Evolutionary conservation across 225 moss, liverwort and hornwort genomes (phyloP).

Genomic region (Bryoerythrophyllum caledonicum): DNA sequence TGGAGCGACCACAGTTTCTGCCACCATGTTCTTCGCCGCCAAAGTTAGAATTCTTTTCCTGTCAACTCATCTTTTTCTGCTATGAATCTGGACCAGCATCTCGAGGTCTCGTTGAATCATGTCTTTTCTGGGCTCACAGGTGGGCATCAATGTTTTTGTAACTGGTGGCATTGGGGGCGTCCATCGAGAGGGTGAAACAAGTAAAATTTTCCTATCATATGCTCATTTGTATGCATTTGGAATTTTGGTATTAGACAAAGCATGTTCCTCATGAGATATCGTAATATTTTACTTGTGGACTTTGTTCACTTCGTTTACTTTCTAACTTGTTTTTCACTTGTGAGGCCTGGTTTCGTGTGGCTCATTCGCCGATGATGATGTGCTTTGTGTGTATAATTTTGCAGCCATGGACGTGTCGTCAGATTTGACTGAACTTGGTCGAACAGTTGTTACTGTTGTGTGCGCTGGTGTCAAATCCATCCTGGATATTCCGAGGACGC

Average conservation of each 20-base stretch:
- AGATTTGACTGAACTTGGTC: slow-evolving; percentile 91
- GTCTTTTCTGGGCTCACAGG: slow-evolving; percentile 45
- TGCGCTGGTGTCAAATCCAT: slow-evolving; percentile 98
- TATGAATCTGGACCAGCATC: slow-evolving; percentile 5
- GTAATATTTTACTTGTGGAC: background rate
- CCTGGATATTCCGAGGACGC: slow-evolving; percentile 90
- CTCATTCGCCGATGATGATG: slow-evolving; percentile 6
- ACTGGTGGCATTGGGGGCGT: slow-evolving; percentile 98
- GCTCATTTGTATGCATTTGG: background rate
- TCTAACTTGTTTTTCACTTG: slow-evolving; percentile 2
- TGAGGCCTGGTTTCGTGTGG: background rate
- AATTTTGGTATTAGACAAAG: too few relatives aligned
- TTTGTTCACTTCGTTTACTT: background rate
- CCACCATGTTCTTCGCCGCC: slow-evolving; percentile 93
- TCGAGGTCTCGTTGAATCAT: background rate
- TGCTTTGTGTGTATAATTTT: slow-evolving; percentile 19
- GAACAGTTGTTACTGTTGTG: slow-evolving; percentile 86
- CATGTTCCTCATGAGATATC: background rate
- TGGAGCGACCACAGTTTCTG: slow-evolving; percentile 98
- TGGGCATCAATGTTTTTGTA: slow-evolving; percentile 87
- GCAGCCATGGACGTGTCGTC: slow-evolving; percentile 95
- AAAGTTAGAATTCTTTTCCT: slow-evolving; percentile 49
- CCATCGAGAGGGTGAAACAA: slow-evolving; percentile 86
- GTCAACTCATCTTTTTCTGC: background rate
- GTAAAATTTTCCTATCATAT: slow-evolving; percentile 43